Conservation (phyloP, 352 stramenopile genomes). For the Phytophthora syringae region DNA sequence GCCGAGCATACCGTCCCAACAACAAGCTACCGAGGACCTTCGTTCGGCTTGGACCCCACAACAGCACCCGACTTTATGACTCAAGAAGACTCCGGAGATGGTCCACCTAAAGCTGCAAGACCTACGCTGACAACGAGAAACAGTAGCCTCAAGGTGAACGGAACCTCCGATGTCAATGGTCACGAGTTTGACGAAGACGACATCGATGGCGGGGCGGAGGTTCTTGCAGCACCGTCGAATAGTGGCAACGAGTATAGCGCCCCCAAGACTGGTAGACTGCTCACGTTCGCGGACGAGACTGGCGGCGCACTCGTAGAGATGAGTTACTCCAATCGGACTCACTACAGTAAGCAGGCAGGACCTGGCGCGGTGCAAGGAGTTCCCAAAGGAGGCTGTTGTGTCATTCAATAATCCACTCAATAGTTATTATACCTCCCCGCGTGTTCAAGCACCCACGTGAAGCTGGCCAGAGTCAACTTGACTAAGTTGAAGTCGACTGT, state of each 20-base stretch:
- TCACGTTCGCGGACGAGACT: conserved; percentile 75
- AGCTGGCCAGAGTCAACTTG: conserved; percentile 3
- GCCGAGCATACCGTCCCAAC: conserved; percentile 1
- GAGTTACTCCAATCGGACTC: conserved; percentile 74
- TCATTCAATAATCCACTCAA: conserved; percentile 19
- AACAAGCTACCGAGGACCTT: conserved; percentile 13
- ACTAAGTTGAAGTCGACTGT: conserved; percentile 18
- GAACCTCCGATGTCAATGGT: conserved; percentile 7
- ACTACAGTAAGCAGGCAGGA: conserved; percentile 81
- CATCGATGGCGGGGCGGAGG: conserved; percentile 20
- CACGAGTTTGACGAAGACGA: conserved; percentile 27
- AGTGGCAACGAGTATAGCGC: conserved; percentile 4
- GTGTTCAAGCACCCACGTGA: too few relatives aligned
- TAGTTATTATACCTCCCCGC: too few relatives aligned
- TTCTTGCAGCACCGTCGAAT: conserved; percentile 16
- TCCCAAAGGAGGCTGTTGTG: conserved; percentile 30
- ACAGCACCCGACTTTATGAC: conserved; percentile 24
- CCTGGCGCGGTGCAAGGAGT: conserved; percentile 39
- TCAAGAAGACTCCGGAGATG: conserved; percentile 7
- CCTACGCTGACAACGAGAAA: conserved; percentile 15
- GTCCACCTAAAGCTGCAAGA: conserved; percentile 1
- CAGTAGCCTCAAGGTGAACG: conserved; percentile 31
- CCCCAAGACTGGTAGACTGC: conserved; percentile 43
- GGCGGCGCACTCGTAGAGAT: conserved; percentile 65
- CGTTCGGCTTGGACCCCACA: conserved; percentile 11